Base-by-base conservation (phyloP, 2,329 filamentous ascomycete genomes). In the Fragosphaeria purpurea region DNA sequence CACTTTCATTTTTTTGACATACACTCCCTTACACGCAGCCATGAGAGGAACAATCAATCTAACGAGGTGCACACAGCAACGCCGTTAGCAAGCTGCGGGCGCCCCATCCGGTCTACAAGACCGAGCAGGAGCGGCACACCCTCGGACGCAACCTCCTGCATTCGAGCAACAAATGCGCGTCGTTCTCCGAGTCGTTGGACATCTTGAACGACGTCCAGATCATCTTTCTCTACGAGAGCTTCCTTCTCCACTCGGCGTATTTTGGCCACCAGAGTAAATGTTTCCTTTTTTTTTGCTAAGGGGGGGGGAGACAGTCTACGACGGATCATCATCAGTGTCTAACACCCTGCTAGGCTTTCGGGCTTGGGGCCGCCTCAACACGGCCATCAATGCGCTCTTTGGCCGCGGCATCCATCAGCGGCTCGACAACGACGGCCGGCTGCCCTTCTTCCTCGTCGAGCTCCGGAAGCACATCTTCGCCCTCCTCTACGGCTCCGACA, bases 401-500 rank as follows among this genome's bases (percentile, higher is more conserved):
- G 51, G 44, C 2, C 41, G 44, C 8, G 51, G 51, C 37, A 48
- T 53, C 8, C 51, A 53, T 44, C 51, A 53, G 31, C 38, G 46
- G 12, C 35, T 47, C 6, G 44, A 47, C 34, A 39, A 44, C 7
- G 44, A 39, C 3, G 35, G 37, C 34, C 13, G 13, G 12, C 6
- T 47, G 8, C 51, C 51, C 30, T 53, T 53, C 10, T 53, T 53
- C 31, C 41, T 53, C 8, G 37, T 41, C 11, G 51, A 53, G 37
- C 48, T 53, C 11, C 51, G 51, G 31, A 53, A 53, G 33, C 51
- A 47, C n/a, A 42, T 50, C 8, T 47, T 53, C 33, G 51, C 44
- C 7, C 37, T 48, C 8, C 35, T 50, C 35, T 53, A 53, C 47
- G 46, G 44, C 35, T 50, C 70, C 7, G 77, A 82, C 57, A 79